A percentile compares a stretch with the other conserved stretches of the same genome.
phyloP scores from a whole-genome alignment of 805 yeast genomes.

The Saccharomycopsis fermentans region DNA sequence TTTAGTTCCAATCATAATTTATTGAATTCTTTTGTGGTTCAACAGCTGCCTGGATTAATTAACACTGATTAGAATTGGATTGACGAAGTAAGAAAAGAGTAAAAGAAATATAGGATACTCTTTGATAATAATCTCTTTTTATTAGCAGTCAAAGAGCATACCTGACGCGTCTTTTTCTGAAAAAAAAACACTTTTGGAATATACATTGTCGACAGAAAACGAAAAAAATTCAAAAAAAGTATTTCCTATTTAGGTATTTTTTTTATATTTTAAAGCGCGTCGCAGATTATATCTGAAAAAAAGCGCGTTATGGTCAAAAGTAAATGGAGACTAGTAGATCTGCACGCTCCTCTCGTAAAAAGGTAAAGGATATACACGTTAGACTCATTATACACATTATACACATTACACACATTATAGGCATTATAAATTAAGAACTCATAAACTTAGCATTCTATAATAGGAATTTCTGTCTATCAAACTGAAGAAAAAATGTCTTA shows the following conservation, averaged over 20 bases:
- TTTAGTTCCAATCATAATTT: not conserved
- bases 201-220: not conserved
- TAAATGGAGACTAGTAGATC: not conserved
- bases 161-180: not conserved
- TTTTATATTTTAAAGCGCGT: not conserved
- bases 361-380: too few species aligned
- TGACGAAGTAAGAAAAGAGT: not conserved
- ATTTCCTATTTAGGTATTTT: slow-evolving; percentile 1
- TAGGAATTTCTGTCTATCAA: too few species aligned
- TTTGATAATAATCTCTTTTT: not conserved
- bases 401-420: too few species aligned
- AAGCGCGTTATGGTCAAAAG: not conserved
- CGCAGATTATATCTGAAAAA: not conserved
- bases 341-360: too few species aligned
- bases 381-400: too few species aligned
- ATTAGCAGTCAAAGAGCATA: not conserved
- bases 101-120: not conserved
- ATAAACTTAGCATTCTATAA: too few species aligned
- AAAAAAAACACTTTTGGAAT: not conserved
- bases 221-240: not conserved
- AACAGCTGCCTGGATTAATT: too few species aligned
- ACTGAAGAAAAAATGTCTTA: too few species aligned
- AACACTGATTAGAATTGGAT: not conserved
- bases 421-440: too few species aligned
- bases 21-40: not conserved